Evolutionary conservation across 2,329 filamentous ascomycete species (phyloP), one percentile per base, ranked within the genome.

Genomic region (Geoglossum cookeanum): DNA sequence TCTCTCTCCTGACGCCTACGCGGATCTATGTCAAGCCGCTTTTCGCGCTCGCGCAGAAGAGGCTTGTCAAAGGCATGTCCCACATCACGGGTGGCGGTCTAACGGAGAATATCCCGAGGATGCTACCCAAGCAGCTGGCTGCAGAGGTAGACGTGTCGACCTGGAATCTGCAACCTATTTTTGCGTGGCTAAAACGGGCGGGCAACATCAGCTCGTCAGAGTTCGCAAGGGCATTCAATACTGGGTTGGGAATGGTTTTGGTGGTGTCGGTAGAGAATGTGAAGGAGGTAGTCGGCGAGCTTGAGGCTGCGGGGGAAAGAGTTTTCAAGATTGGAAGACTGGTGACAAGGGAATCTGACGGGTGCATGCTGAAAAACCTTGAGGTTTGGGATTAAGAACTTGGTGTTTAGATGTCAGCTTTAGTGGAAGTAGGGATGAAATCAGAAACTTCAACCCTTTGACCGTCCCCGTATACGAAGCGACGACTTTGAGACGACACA

Each of bases 81-180:
- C 92, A 98, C 72, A 97, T 98, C 72, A 98, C 92, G 0, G 92
- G 92, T 55, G 92, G 92, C 60, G 92, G 92, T 9, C 78, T 98
- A 22, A 76, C 84, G 17, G 92, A 98, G 72, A 98, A 98, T 69
- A 84, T 98, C 30, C 92, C 92, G 33, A 83, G 92, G 62, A 94
- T 94, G 85, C 77, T 98, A 17, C 92, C 92, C 1, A 70, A 77
- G 37, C 74, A 82, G 51, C 79, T 98, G 4, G 79, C 85, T 1
- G 91, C 89, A 1, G 80, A 88, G 67, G 81, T 98, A 57, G 85
- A 95, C 64, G 85, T 85, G 52, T 73, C 75, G 47, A 71, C 78
- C 0, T 98, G 90, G 88, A 69, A 80, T 30, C 76, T 89, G 48
- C 88, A 86, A 0, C 72, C 78, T 1, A 85, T 96, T 3, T 92